Evolutionary conservation across 2,329 filamentous ascomycete genomes (phyloP).

Genomic region (Cordyceps pruinosa): DNA sequence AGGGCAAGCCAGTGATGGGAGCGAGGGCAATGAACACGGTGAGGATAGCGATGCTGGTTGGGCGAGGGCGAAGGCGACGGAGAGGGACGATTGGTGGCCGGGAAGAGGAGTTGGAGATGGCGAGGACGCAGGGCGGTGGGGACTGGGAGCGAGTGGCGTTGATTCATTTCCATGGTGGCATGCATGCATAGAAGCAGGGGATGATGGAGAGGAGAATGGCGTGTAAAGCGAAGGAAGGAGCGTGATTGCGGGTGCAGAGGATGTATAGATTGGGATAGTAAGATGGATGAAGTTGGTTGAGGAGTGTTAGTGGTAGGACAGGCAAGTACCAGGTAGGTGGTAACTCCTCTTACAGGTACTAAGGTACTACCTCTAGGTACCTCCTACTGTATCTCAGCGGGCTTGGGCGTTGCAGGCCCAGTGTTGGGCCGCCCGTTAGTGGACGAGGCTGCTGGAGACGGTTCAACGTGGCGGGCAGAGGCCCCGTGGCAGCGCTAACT

Average conservation of each 20-base stretch:
- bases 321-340: too few species aligned
- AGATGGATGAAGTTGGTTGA: neutral
- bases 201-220: neutral
- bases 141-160: neutral
- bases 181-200: neutral
- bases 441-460: neutral
- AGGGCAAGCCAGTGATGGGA: neutral
- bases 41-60: neutral
- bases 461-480: too few species aligned
- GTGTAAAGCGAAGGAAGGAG: slow-evolving; percentile 1
- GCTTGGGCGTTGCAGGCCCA: neutral
- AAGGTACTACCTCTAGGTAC: too few species aligned
- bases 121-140: neutral
- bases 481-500: neutral
- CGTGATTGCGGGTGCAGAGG: neutral
- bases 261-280: neutral
- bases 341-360: too few species aligned
- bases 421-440: neutral
- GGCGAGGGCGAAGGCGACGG: neutral
- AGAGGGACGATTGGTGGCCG: slow-evolving; percentile 1
- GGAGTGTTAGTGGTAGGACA: too few species aligned
- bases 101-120: neutral
- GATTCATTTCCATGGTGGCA: neutral
- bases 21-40: neutral
- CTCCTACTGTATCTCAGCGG: neutral